A percentile compares a stretch with the other conserved stretches of the same genome.
These are phyloP conservation scores for Haberlea rhodopensis DNA, from an alignment of 257 asterid genomes.

Conservation along the genomic window DNA sequence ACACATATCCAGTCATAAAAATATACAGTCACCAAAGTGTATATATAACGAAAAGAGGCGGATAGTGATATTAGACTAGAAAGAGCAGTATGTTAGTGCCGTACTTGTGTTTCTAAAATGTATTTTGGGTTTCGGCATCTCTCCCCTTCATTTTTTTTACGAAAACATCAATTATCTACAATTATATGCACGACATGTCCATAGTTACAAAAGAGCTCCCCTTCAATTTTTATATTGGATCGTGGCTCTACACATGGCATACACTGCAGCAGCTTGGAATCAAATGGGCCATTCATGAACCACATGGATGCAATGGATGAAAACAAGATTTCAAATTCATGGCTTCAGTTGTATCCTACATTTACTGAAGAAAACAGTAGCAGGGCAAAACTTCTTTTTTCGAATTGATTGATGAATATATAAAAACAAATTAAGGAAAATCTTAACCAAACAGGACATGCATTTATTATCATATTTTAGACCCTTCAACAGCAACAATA, in stretches of 20 bases:
- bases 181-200: no score
- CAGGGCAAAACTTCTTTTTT: no score
- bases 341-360: slow-evolving; percentile 3
- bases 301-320: slow-evolving; percentile 1
- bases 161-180: no score
- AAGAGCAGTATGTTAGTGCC: no score
- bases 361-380: neutral
- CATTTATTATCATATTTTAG: neutral
- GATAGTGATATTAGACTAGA: no score
- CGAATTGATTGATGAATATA: neutral
- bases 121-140: no score
- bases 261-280: neutral
- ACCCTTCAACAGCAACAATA: neutral
- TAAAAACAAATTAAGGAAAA: neutral
- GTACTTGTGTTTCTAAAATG: no score
- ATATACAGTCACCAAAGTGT: no score
- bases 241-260: neutral
- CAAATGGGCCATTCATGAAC: neutral
- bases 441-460: neutral
- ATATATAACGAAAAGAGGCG: no score
- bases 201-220: no score
- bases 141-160: no score
- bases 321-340: neutral
- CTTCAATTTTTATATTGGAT: neutral
- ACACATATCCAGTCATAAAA: no score